These are phyloP conservation scores for Carex arenaria DNA, from an alignment of 202 grass and related monocot species.

Conservation along the genomic window DNA sequence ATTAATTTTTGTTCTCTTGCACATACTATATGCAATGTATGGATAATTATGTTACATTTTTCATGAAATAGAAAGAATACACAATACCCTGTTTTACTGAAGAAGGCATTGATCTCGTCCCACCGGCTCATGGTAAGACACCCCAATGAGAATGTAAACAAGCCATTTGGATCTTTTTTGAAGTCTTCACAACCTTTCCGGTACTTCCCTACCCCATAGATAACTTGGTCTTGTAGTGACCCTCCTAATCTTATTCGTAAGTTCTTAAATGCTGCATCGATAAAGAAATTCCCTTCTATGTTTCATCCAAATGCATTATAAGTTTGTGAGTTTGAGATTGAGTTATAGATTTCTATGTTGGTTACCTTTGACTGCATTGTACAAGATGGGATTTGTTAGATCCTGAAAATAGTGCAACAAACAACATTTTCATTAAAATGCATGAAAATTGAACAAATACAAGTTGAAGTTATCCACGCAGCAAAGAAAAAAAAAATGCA, in stretches of 20 bases:
- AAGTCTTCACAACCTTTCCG: slow-evolving; percentile 24
- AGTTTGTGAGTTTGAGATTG: neutral
- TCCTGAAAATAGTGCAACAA: slow-evolving; percentile 29
- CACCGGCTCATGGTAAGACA: slow-evolving; percentile 47
- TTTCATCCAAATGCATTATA: neutral
- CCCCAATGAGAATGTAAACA: slow-evolving; percentile 47
- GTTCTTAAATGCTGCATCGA: slow-evolving; percentile 31
- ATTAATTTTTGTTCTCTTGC: neutral
- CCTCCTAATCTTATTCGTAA: slow-evolving; percentile 51
- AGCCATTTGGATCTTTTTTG: slow-evolving; percentile 22
- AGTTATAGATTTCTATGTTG: neutral
- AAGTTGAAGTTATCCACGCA: neutral
- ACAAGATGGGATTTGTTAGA: slow-evolving; percentile 33
- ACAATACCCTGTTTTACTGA: slow-evolving; percentile 35
- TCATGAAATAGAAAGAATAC: neutral
- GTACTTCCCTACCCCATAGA: slow-evolving; percentile 31
- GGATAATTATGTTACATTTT: neutral
- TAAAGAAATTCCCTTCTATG: neutral
- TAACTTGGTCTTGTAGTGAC: slow-evolving; percentile 52
- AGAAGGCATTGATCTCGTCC: slow-evolving; percentile 53
- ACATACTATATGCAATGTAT: neutral
- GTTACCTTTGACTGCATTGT: slow-evolving; percentile 49
- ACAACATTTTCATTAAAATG: neutral
- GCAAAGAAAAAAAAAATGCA: neutral
- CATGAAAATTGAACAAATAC: neutral